Conservation (phyloP, 805 yeast genomes). For the Candida peoriensis region DNA sequence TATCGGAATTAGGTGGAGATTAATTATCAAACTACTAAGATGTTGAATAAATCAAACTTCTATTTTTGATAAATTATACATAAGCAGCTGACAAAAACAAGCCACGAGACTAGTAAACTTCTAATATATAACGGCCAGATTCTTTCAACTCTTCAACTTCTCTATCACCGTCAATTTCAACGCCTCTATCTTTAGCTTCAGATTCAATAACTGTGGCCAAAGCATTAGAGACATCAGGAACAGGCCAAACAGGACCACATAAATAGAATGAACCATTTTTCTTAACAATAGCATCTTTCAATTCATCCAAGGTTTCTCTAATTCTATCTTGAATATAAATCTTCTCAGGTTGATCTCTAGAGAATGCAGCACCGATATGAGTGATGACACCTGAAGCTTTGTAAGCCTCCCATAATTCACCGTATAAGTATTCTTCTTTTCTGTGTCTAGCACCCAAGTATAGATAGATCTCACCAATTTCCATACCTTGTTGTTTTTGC, state of each 20-base stretch:
- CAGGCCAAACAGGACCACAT: constrained; percentile 99
- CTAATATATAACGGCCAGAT: constrained; percentile 83
- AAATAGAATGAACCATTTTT: constrained; percentile 87
- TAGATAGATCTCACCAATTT: constrained; percentile 83
- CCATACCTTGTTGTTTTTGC: constrained; percentile 85
- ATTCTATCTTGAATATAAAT: constrained; percentile 93
- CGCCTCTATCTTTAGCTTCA: constrained; percentile 68
- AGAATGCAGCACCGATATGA: constrained; percentile 95
- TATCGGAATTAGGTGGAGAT: too few relatives aligned
- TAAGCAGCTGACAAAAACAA: too few relatives aligned
- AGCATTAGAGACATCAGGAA: constrained; percentile 91
- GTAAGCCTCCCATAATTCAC: constrained; percentile 97
- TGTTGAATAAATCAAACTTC: too few relatives aligned
- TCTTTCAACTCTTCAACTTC: constrained; percentile 94
- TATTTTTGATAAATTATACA: too few relatives aligned
- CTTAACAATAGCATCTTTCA: constrained; percentile 73
- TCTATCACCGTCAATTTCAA: constrained; percentile 63
- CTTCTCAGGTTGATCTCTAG: constrained; percentile 94
- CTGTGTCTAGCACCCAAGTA: constrained; percentile 93
- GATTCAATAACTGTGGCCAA: constrained; percentile 70
- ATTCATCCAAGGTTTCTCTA: constrained; percentile 63
- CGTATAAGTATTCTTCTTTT: constrained; percentile 91
- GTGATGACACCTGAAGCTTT: constrained; percentile 88
- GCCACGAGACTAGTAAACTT: constrained; percentile 89
- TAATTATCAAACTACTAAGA: too few relatives aligned